Percentiles rank a stretch among this genome's conserved stretches.
Conservation (phyloP, 2,329 filamentous ascomycete species). For the Sporothrix euskadiensis region DNA sequence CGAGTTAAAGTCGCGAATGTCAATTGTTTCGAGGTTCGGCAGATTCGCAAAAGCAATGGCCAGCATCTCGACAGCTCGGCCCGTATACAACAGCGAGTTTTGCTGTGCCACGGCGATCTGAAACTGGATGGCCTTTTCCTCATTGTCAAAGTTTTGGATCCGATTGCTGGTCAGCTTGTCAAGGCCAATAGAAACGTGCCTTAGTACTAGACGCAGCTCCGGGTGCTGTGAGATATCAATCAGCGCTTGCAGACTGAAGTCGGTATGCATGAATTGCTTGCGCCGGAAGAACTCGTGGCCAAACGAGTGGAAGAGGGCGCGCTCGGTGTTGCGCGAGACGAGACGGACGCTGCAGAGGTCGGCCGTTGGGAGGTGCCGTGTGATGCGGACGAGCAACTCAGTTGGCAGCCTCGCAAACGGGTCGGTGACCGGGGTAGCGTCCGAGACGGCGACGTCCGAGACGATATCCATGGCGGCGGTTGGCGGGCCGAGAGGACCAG, state of each 20-base stretch:
- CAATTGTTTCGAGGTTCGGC: constrained; percentile 55
- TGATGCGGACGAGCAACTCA: constrained; percentile 60
- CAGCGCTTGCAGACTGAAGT: constrained; percentile 57
- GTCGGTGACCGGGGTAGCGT: not conserved
- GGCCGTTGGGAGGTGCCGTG: constrained; percentile 52
- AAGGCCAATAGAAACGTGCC: constrained; percentile 53
- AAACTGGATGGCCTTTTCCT: not conserved
- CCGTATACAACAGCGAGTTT: constrained; percentile 44
- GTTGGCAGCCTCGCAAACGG: constrained; percentile 48
- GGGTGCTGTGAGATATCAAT: constrained; percentile 53
- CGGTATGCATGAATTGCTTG: constrained; percentile 65
- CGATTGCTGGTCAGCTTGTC: constrained; percentile 36
- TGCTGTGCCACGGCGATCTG: constrained; percentile 34
- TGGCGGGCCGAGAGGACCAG: not conserved
- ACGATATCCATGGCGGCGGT: not conserved
- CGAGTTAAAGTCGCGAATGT: constrained; percentile 61
- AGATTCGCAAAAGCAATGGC: constrained; percentile 57
- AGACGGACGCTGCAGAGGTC: constrained; percentile 59
- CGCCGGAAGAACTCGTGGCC: constrained; percentile 64
- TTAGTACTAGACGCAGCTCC: constrained; percentile 44
- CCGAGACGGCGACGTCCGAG: not conserved
- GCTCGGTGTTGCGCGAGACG: constrained; percentile 57
- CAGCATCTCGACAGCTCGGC: constrained; percentile 55
- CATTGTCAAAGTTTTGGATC: not conserved
- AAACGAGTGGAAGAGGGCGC: constrained; percentile 56